Conservation (phyloP, 2,329 filamentous ascomycete genomes). For the Chrysoporthe austroafricana region DNA sequence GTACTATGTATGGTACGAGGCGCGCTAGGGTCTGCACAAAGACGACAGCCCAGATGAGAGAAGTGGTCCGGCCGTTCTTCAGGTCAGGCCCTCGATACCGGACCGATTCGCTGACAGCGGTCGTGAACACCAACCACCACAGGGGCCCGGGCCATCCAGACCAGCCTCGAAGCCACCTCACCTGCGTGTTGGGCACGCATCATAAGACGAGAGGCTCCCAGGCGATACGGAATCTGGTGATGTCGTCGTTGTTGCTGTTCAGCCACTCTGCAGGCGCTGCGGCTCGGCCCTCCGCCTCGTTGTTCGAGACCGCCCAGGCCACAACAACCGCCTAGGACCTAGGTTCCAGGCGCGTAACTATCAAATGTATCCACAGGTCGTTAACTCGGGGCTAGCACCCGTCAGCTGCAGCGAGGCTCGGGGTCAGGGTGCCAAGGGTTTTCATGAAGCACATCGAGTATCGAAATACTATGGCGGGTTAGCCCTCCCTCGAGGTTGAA, state of each 20-base stretch:
- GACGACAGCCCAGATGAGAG: background rate
- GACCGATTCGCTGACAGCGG: constrained; percentile 10
- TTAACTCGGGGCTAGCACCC: background rate
- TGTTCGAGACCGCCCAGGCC: background rate
- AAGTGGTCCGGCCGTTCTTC: background rate
- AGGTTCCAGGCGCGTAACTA: background rate
- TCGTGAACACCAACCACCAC: background rate
- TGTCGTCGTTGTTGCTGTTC: background rate
- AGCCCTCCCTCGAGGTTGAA: constrained; percentile 2
- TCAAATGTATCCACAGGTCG: background rate
- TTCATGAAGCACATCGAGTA: constrained; percentile 1
- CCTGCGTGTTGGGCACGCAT: background rate
- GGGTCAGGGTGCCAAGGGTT: background rate
- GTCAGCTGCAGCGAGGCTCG: background rate
- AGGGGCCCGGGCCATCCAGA: background rate
- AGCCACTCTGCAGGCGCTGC: background rate
- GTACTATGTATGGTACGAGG: no score
- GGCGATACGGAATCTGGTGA: background rate
- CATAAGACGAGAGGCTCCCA: background rate
- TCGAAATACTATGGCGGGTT: background rate
- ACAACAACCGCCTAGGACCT: background rate
- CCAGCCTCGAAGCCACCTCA: background rate
- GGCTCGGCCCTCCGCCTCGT: background rate
- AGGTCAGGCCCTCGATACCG: background rate
- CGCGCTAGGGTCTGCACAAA: background rate